Evolutionary conservation across 2,329 filamentous ascomycete genomes (phyloP).

Genomic region (Trichoderma breve): DNA sequence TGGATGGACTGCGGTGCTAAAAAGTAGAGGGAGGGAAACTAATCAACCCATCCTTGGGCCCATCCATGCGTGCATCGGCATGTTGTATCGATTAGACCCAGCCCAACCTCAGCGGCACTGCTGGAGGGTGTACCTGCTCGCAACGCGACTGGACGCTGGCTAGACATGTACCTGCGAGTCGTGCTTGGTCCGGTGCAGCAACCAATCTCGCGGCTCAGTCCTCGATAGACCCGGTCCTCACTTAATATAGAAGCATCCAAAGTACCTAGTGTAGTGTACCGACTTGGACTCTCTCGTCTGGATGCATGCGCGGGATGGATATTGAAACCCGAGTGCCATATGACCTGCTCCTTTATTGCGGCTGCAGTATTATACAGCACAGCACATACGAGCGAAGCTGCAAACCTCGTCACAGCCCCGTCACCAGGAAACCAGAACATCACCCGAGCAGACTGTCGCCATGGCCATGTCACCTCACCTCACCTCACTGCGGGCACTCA

Average conservation of each 20-base stretch:
- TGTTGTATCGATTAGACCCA: constrained; percentile 9
- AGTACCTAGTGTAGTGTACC: neutral
- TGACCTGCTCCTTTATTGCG: constrained; percentile 11
- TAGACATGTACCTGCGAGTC: neutral
- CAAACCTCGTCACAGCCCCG: neutral
- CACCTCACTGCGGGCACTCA: neutral
- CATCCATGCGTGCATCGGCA: constrained; percentile 1
- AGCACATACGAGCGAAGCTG: neutral
- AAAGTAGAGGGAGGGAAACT: neutral
- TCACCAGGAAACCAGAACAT: neutral
- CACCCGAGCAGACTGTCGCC: neutral
- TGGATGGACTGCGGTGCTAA: neutral
- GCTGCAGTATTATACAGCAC: neutral
- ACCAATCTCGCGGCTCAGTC: neutral
- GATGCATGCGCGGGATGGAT: constrained; percentile 1
- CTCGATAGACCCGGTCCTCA: neutral
- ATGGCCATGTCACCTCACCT: neutral
- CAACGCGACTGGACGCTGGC: neutral
- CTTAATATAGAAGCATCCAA: neutral
- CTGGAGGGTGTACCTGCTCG: constrained; percentile 12
- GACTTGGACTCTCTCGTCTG: neutral
- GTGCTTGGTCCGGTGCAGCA: neutral
- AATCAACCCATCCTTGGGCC: neutral
- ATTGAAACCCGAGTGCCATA: constrained; percentile 4
- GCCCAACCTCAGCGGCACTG: neutral